Evolutionary conservation across 352 stramenopile species (phyloP).

Genomic region (Pythium guiyangense): DNA sequence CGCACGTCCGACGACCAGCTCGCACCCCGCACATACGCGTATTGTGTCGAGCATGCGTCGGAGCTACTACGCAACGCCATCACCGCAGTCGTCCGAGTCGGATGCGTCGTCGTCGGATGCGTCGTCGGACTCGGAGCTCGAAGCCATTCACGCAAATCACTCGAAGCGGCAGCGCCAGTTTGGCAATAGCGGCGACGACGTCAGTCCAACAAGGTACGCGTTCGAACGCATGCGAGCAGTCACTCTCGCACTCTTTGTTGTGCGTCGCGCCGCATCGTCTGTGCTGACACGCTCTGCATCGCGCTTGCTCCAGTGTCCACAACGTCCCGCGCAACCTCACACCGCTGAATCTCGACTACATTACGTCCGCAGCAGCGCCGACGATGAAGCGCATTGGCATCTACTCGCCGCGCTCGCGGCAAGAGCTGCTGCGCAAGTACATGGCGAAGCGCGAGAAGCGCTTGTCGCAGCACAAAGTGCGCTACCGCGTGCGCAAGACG

Average conservation of each 20-base stretch:
- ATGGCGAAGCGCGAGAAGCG: slow-evolving; percentile 73
- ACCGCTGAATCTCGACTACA: slow-evolving; percentile 40
- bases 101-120: slow-evolving; percentile 17
- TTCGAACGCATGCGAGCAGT: not conserved
- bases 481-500: slow-evolving; percentile 78
- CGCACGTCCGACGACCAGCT: not conserved
- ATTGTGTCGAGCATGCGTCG: slow-evolving; percentile 3
- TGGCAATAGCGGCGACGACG: slow-evolving; percentile 23
- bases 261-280: not conserved
- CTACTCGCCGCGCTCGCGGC: slow-evolving; percentile 60
- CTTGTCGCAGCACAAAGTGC: slow-evolving; percentile 72
- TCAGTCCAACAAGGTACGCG: slow-evolving; percentile 56
- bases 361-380: slow-evolving; percentile 3
- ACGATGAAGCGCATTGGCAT: slow-evolving; percentile 57
- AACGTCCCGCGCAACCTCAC: slow-evolving; percentile 31
- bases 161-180: slow-evolving; percentile 11
- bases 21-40: not conserved
- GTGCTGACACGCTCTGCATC: not conserved
- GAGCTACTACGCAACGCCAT: not conserved
- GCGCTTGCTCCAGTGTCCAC: slow-evolving; percentile 32
- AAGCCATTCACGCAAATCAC: slow-evolving; percentile 9
- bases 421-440: slow-evolving; percentile 69
- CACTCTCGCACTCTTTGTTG: not conserved
- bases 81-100: slow-evolving; percentile 5
- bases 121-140: slow-evolving; percentile 31